phyloP scores from a whole-genome alignment of 805 yeast species.

The Candida pseudoglaebosa region DNA sequence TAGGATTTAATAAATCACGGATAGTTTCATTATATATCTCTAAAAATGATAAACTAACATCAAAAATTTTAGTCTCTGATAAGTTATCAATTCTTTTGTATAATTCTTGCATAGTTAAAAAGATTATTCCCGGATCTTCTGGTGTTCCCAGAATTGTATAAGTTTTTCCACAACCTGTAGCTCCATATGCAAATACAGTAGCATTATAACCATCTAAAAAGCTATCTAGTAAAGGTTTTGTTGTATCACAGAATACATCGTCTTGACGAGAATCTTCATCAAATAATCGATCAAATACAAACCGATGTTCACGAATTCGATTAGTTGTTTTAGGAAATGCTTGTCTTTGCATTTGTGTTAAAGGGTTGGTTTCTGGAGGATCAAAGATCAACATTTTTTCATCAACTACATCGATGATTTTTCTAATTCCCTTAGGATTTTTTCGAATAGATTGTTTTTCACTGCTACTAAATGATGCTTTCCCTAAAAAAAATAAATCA shows the following conservation, averaged over 20 bases:
- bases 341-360: conserved; percentile 44
- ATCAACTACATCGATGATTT: conserved; percentile 75
- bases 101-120: conserved; percentile 71
- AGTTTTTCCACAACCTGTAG: conserved; percentile 98
- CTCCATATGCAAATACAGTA: conserved; percentile 93
- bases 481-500: conserved; percentile 46
- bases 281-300: conserved; percentile 77
- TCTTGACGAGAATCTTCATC: conserved; percentile 62
- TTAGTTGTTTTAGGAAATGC: conserved; percentile 39
- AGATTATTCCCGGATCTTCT: conserved; percentile 74
- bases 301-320: conserved; percentile 67
- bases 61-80: conserved; percentile 52
- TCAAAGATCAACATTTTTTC: conserved; percentile 84
- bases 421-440: conserved; percentile 54
- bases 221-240: conserved; percentile 67
- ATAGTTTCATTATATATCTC: conserved; percentile 92
- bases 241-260: conserved; percentile 63
- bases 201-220: conserved; percentile 84
- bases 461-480: conserved; percentile 41
- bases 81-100: conserved; percentile 57
- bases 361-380: conserved; percentile 71
- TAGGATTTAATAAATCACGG: conserved; percentile 69
- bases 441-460: conserved; percentile 12
- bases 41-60: conserved; percentile 65
- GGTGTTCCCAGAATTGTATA: conserved; percentile 81